A percentile compares a stretch with the other conserved stretches of the same genome.
Conservation (phyloP, 2,329 filamentous ascomycete genomes). For the Talaromyces sp. region DNA sequence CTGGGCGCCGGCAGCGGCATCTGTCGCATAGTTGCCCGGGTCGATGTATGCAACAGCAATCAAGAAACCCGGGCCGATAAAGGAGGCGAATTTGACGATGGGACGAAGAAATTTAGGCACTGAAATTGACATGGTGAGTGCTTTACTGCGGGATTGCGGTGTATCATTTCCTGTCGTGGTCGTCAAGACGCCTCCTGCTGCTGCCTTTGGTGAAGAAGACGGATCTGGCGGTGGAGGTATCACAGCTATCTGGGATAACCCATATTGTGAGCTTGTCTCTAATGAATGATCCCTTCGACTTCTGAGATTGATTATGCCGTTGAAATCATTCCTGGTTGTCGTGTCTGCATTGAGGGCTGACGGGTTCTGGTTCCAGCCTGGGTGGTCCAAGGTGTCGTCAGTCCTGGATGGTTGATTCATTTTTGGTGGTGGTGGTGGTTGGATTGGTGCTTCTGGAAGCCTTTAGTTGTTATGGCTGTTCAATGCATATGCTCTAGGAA, state of each 20-base stretch:
- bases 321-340: conserved; percentile 61
- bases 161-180: conserved; percentile 29
- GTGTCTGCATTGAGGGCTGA: conserved; percentile 56
- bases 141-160: conserved; percentile 28
- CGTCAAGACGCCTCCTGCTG: conserved; percentile 24
- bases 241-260: not conserved
- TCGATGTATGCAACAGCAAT: conserved; percentile 51
- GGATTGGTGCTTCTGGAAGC: not conserved
- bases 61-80: conserved; percentile 49
- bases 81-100: conserved; percentile 41
- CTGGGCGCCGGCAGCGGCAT: conserved; percentile 47
- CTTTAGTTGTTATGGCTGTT: not conserved
- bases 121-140: conserved; percentile 31
- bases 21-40: conserved; percentile 50
- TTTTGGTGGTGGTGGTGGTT: not conserved
- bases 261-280: conserved; percentile 2
- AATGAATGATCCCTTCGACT: conserved; percentile 37
- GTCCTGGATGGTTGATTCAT: conserved; percentile 67
- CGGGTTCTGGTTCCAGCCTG: conserved; percentile 61
- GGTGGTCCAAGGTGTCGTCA: conserved; percentile 53
- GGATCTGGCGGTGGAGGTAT: conserved; percentile 3
- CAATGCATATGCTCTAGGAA: not conserved
- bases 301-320: conserved; percentile 58
- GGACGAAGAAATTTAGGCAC: conserved; percentile 26
- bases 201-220: conserved; percentile 17